These are phyloP conservation scores for Salicornia ramosissima DNA, from an alignment of 148 eudicot genomes.

Conservation along the genomic window DNA sequence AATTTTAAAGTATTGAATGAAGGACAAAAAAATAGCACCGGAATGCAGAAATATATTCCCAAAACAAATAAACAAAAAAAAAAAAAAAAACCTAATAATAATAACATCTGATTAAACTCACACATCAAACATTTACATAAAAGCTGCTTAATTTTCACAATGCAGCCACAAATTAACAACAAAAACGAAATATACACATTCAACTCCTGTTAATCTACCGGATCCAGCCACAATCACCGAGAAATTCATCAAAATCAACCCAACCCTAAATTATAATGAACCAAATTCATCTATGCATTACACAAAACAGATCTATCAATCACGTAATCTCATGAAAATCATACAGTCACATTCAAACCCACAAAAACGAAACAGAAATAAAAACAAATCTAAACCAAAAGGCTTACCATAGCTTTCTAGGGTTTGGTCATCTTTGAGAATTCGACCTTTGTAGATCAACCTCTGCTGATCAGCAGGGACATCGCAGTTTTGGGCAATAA, in stretches of 20 bases:
- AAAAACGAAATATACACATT: neutral
- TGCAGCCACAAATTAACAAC: neutral
- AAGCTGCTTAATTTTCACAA: neutral
- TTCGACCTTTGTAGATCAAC: constrained; percentile 88
- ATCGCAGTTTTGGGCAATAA: constrained; percentile 61
- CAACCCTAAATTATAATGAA: neutral
- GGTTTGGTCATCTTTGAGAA: constrained; percentile 87
- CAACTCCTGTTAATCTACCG: neutral
- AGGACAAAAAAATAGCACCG: too few relatives aligned
- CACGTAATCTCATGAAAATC: neutral
- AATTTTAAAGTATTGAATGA: neutral
- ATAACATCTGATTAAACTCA: neutral
- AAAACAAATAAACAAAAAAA: too few relatives aligned
- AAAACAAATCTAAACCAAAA: constrained; percentile 10
- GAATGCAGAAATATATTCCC: too few relatives aligned
- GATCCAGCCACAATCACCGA: neutral
- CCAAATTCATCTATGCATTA: neutral
- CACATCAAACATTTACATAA: neutral
- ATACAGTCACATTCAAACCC: neutral
- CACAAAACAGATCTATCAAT: constrained; percentile 15
- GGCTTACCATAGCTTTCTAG: constrained; percentile 72
- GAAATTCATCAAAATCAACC: neutral
- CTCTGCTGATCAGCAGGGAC: constrained; percentile 85
- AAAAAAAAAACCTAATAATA: neutral
- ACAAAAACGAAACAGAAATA: neutral